Conservation (phyloP, 208 protist species). For the Acanthamoeba sp. region DNA sequence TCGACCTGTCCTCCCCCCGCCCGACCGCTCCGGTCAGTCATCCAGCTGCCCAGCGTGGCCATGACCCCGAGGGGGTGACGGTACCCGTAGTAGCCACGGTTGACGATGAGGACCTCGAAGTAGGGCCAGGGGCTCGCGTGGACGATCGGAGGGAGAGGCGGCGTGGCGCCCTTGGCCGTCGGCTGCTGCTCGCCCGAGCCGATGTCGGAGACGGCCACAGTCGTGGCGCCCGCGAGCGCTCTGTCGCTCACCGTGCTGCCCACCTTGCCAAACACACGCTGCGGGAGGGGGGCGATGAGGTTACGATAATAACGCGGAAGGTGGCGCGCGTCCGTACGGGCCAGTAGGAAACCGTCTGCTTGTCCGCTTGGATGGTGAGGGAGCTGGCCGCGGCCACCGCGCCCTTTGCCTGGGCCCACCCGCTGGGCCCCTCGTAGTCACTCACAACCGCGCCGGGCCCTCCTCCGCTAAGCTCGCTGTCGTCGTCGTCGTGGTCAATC, state of each 20-base stretch:
- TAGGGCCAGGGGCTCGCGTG: conserved; percentile 57
- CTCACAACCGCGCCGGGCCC: too few species aligned
- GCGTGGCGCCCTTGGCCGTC: not conserved
- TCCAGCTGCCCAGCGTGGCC: not conserved
- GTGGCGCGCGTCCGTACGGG: not conserved
- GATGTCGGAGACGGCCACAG: not conserved
- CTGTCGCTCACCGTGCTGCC: conserved; percentile 16
- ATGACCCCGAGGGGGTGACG: not conserved
- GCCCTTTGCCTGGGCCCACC: not conserved
- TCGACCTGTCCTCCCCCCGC: conserved; percentile 26
- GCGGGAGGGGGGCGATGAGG: not conserved
- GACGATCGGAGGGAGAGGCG: not conserved
- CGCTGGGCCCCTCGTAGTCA: not conserved
- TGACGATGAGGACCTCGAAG: conserved; percentile 47
- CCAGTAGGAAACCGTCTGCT: conserved; percentile 44
- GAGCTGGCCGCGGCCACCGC: conserved; percentile 43
- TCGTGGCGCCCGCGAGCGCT: not conserved
- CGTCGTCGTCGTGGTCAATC: not conserved
- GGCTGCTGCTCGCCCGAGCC: not conserved
- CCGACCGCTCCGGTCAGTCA: not conserved
- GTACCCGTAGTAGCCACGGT: conserved; percentile 29
- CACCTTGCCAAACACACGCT: conserved; percentile 68
- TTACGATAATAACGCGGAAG: too few species aligned
- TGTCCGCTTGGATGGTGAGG: conserved; percentile 40
- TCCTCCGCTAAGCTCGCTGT: not conserved